Base-by-base conservation (phyloP, 768 basidiomycete species). In the Pleurotus djamor region DNA sequence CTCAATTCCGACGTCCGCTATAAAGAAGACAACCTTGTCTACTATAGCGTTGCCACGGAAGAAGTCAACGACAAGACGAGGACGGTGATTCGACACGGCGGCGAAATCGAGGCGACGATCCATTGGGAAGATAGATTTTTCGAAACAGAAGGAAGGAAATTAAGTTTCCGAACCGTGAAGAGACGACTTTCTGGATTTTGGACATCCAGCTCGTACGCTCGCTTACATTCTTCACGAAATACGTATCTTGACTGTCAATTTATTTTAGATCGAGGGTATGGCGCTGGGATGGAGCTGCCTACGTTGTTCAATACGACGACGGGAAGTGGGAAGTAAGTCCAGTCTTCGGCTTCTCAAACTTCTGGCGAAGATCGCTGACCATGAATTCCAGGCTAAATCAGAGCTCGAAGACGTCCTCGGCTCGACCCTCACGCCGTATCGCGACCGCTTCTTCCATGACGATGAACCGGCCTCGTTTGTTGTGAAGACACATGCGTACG, bases 251-350 rank as follows among this genome's bases (percentile, higher is more conserved):
- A 47, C 45, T 47, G 2, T 7, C 16, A 47, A 2, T 7, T 1
- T n/a, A 17, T 16, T 12, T 7, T 47, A 47, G 45, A 5, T 47
- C 45, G 12, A 47, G 45, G 16, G 16, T 47, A 47, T 47, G 45
- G 45, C 45, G 45, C 7, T 55, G 54, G 54, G 54, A 55, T 44
- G 54, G 54, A n/a, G 54, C 41, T 17, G 54, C 54, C 7, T 55
- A 55, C 28, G 21, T 55, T 10, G 54, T 55, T 17, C 21, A 55
- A n/a, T 17, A 43, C 21, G n/a, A 50, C 12, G 34, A 41, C 21
- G 54, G 28, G 4, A 41, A 43, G 41, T 55, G 54, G 54, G 54
- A 38, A 41, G 54, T 55, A 14, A 1, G 37, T 55, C 16, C 35
- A 28, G 21, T 28, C 21, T 28, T 28, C 21, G 21, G 4, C n/a